These are phyloP conservation scores for Smallanthus sonchifolius DNA, from an alignment of 129 eudicot genomes.

Conservation along the genomic window DNA sequence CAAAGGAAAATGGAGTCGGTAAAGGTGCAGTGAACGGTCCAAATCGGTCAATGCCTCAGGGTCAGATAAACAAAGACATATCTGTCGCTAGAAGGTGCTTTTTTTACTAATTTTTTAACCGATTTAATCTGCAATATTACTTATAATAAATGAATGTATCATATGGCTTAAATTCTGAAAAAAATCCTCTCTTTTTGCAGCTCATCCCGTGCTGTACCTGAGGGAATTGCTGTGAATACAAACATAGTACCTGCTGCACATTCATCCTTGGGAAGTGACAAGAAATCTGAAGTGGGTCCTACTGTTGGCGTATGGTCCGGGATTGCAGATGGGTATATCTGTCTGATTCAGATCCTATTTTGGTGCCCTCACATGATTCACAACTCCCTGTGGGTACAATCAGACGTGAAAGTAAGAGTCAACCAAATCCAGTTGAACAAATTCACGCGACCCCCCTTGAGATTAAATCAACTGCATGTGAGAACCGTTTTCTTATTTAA, in stretches of 20 bases:
- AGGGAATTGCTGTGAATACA: background rate
- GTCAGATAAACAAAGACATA: slow-evolving; percentile 33
- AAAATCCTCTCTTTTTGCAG: background rate
- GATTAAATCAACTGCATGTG: slow-evolving; percentile 40
- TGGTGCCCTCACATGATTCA: slow-evolving; percentile 49
- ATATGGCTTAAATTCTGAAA: slow-evolving; percentile 4
- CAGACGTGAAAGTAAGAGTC: slow-evolving; percentile 46
- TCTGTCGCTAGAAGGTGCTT: slow-evolving; percentile 3
- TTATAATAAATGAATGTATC: slow-evolving; percentile 15
- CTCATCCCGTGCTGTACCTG: background rate
- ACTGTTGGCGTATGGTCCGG: slow-evolving; percentile 14
- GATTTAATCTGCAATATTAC: slow-evolving; percentile 6
- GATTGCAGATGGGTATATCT: slow-evolving; percentile 25
- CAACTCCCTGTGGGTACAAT: slow-evolving; percentile 45
- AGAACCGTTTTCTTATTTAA: slow-evolving; percentile 15
- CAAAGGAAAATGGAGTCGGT: slow-evolving; percentile 50
- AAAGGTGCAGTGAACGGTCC: slow-evolving; percentile 35
- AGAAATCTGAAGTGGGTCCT: slow-evolving; percentile 2
- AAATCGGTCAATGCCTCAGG: slow-evolving; percentile 27
- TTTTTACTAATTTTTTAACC: background rate
- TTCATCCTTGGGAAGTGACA: background rate
- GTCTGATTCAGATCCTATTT: slow-evolving; percentile 58
- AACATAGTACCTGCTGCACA: background rate
- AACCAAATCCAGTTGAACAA: slow-evolving; percentile 30
- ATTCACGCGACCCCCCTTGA: slow-evolving; percentile 20